These are phyloP conservation scores for Pseudopithomyces maydicus DNA, from an alignment of 2,329 filamentous ascomycete genomes.

Conservation along the genomic window DNA sequence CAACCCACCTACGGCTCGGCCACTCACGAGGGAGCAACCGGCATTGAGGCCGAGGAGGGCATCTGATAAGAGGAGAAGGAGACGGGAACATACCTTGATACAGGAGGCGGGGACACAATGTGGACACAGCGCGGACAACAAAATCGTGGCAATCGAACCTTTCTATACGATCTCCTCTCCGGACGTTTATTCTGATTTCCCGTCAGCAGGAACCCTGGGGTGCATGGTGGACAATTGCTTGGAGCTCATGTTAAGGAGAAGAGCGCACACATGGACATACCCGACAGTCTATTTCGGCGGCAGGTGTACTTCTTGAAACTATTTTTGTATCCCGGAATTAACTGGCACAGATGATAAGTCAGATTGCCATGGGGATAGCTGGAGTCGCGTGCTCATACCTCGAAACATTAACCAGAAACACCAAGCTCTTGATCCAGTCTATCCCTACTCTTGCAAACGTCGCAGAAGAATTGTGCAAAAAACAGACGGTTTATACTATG, in stretches of 20 bases:
- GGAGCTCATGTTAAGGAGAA: not conserved
- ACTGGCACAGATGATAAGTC: constrained; percentile 33
- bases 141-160: constrained; percentile 34
- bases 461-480: constrained; percentile 39
- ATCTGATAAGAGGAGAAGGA: constrained; percentile 4
- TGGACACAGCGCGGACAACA: constrained; percentile 27
- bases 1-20: not conserved
- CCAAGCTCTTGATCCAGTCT: constrained; percentile 49
- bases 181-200: constrained; percentile 29
- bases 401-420: constrained; percentile 43
- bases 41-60: not conserved
- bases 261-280: constrained; percentile 6
- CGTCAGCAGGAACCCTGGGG: constrained; percentile 11
- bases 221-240: not conserved
- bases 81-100: constrained; percentile 38
- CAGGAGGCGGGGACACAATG: constrained; percentile 28
- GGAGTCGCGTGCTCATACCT: constrained; percentile 30
- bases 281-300: constrained; percentile 21
- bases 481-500: constrained; percentile 39
- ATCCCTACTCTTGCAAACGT: constrained; percentile 47
- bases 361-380: not conserved
- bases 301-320: constrained; percentile 30
- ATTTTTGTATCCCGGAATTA: constrained; percentile 29
- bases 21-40: not conserved
- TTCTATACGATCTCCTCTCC: constrained; percentile 35